These are phyloP conservation scores for Sclerotinia spermophila DNA, from an alignment of 2,329 filamentous ascomycete species.

Conservation along the genomic window DNA sequence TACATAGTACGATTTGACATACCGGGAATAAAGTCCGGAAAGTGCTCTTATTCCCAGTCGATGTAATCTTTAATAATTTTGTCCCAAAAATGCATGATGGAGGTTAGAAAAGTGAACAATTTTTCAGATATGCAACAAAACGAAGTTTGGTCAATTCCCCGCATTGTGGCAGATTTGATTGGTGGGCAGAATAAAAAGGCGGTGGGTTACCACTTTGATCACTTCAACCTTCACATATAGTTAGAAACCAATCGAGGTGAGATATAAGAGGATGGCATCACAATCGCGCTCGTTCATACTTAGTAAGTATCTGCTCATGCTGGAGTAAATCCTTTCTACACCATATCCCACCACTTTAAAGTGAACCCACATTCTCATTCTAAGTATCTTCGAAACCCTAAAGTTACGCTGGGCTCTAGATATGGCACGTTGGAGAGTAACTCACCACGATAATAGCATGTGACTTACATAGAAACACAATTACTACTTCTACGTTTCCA, in stretches of 20 bases:
- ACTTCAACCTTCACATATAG: neutral
- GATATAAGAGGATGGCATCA: neutral
- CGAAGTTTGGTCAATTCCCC: neutral
- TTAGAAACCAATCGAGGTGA: neutral
- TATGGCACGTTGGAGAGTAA: neutral
- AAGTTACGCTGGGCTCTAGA: too few relatives aligned
- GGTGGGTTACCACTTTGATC: neutral
- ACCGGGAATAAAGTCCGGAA: neutral
- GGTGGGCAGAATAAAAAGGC: neutral
- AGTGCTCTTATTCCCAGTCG: neutral
- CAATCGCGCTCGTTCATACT: neutral
- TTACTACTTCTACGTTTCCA: neutral
- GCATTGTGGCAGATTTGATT: neutral
- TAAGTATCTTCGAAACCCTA: too few relatives aligned
- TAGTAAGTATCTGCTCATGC: neutral
- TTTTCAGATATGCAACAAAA: neutral
- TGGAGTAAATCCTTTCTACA: neutral
- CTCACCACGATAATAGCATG: neutral
- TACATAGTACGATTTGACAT: neutral
- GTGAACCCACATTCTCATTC: neutral
- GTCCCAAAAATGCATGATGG: neutral
- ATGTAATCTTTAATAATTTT: neutral
- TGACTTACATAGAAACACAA: neutral
- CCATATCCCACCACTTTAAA: neutral
- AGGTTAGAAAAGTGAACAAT: neutral